Conservation (phyloP, 768 basidiomycete genomes). For the Auricularia cornea region DNA sequence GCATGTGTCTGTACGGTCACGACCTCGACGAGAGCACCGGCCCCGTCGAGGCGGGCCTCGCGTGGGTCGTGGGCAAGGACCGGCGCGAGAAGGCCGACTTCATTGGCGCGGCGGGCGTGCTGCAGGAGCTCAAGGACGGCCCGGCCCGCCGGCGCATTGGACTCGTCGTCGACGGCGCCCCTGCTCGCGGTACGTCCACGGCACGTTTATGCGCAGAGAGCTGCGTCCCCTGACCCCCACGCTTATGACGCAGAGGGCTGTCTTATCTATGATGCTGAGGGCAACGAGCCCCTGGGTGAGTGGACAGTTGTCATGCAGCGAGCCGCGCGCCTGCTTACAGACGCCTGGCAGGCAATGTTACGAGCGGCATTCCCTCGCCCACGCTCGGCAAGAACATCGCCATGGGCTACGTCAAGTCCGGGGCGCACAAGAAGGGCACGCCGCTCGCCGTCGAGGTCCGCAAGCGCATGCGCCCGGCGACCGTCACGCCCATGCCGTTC, state of each 20-base stretch:
- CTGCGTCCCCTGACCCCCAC: not conserved
- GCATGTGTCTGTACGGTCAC: slow-evolving; percentile 93
- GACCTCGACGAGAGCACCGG: slow-evolving; percentile 83
- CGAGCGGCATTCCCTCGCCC: slow-evolving; percentile 94
- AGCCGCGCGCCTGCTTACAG: too few relatives aligned
- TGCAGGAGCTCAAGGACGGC: slow-evolving; percentile 71
- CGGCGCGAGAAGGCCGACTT: slow-evolving; percentile 55
- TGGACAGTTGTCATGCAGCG: too few relatives aligned
- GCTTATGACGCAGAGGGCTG: slow-evolving; percentile 58
- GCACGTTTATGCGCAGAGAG: too few relatives aligned
- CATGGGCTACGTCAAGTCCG: slow-evolving; percentile 83
- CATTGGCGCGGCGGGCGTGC: slow-evolving; percentile 68
- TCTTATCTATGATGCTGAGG: slow-evolving; percentile 52
- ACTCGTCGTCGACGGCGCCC: slow-evolving; percentile 71
- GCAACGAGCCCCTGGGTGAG: slow-evolving; percentile 48
- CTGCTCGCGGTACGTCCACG: slow-evolving; percentile 62
- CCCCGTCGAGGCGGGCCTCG: slow-evolving; percentile 84
- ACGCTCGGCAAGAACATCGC: slow-evolving; percentile 86
- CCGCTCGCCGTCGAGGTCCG: slow-evolving; percentile 79
- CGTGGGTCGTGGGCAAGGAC: slow-evolving; percentile 96
- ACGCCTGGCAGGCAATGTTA: slow-evolving; percentile 43
- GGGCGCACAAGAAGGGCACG: slow-evolving; percentile 87
- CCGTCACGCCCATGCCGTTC: slow-evolving; percentile 82
- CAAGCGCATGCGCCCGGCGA: slow-evolving; percentile 65
- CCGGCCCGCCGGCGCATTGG: slow-evolving; percentile 74